phyloP scores from a whole-genome alignment of 805 yeast species.

The Kodamaea kakaduensis region DNA sequence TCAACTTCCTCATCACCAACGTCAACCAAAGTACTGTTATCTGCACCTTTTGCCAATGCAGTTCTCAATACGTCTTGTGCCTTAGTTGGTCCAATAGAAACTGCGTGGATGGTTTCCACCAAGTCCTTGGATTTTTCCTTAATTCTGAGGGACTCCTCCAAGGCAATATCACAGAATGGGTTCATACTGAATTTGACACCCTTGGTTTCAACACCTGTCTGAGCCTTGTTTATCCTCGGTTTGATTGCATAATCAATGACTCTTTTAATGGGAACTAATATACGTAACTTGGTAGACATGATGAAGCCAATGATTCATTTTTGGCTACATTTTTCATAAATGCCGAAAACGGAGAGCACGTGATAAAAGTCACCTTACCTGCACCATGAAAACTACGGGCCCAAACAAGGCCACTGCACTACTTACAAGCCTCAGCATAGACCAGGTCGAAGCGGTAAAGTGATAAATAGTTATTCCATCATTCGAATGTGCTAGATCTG shows the following conservation, averaged over 20 bases:
- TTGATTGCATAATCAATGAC: slow-evolving; percentile 91
- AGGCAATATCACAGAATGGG: slow-evolving; percentile 97
- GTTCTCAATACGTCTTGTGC: slow-evolving; percentile 84
- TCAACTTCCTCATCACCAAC: slow-evolving; percentile 71
- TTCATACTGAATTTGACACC: slow-evolving; percentile 92
- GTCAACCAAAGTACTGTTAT: slow-evolving; percentile 76
- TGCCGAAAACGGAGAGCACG: slow-evolving; percentile 5
- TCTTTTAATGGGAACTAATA: slow-evolving; percentile 91
- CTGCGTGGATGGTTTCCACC: slow-evolving; percentile 85
- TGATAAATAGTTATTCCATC: no score
- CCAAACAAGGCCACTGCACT: no score
- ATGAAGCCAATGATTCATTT: not conserved
- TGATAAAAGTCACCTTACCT: not conserved
- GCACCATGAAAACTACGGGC: no score
- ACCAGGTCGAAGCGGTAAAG: no score
- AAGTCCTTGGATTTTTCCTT: slow-evolving; percentile 58
- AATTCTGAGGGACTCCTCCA: slow-evolving; percentile 87
- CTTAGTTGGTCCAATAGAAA: slow-evolving; percentile 82
- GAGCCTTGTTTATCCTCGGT: slow-evolving; percentile 86
- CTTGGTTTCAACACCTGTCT: slow-evolving; percentile 78
- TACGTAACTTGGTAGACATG: slow-evolving; percentile 48
- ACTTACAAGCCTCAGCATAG: no score
- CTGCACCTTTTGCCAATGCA: slow-evolving; percentile 94
- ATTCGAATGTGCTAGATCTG: no score
- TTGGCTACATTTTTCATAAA: slow-evolving; percentile 5